A percentile compares a stretch with the other conserved stretches of the same genome.
These are phyloP conservation scores for Plasmodium knowlesi DNA, from an alignment of 169 alveolate species.

Conservation along the genomic window DNA sequence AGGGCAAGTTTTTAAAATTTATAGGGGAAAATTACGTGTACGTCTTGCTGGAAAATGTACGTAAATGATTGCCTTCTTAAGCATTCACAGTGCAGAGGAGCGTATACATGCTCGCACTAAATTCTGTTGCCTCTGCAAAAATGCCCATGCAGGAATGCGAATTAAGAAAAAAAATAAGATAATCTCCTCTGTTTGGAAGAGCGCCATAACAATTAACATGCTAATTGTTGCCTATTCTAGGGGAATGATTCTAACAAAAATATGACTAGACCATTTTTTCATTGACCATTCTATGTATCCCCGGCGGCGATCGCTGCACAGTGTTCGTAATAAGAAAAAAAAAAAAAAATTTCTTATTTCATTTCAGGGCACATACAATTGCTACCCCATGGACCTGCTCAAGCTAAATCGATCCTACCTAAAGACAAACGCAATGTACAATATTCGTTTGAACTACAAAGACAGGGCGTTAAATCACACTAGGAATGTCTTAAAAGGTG, in stretches of 20 bases:
- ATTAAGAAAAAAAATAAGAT: background rate
- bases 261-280: background rate
- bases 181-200: background rate
- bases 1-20: constrained; percentile 65
- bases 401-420: constrained; percentile 48
- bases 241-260: background rate
- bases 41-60: constrained; percentile 67
- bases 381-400: constrained; percentile 61
- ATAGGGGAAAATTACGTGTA: constrained; percentile 73
- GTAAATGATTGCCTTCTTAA: background rate
- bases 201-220: background rate
- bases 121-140: background rate
- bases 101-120: background rate
- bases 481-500: constrained; percentile 60
- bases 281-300: background rate
- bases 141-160: background rate
- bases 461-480: constrained; percentile 63
- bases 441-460: constrained; percentile 14
- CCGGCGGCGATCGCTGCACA: background rate
- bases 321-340: background rate
- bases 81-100: background rate
- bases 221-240: background rate
- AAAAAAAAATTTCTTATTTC: background rate
- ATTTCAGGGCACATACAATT: constrained; percentile 72
- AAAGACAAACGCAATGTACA: constrained; percentile 53